Percentiles rank a stretch among this genome's conserved stretches.
phyloP scores from a whole-genome alignment of 139 green algal species.

The Chlorella sp. region DNA sequence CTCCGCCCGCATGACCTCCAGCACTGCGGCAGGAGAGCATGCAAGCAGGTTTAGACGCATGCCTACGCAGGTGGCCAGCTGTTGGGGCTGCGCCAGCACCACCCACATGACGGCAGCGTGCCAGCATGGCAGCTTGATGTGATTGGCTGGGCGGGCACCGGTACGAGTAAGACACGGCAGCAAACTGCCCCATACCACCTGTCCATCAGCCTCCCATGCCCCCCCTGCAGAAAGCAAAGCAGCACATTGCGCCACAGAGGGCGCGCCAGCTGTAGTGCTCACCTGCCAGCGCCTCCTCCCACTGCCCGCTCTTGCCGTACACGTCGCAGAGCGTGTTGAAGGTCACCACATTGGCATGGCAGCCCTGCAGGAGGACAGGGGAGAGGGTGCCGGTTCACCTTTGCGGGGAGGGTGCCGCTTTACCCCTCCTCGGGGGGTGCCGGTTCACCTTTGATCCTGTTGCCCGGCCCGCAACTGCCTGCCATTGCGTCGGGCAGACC shows the following conservation, averaged over 20 bases:
- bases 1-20: constrained; percentile 47
- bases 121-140: too few species aligned
- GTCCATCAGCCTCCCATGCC: neutral
- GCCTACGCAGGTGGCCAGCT: too few species aligned
- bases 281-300: constrained; percentile 55
- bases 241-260: neutral
- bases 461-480: too few species aligned
- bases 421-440: too few species aligned
- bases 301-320: constrained; percentile 80
- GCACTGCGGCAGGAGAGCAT: neutral
- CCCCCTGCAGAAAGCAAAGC: neutral
- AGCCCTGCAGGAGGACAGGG: constrained; percentile 33
- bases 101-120: too few species aligned
- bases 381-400: too few species aligned
- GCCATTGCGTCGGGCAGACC: too few species aligned
- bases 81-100: too few species aligned
- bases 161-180: too few species aligned
- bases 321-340: constrained; percentile 84
- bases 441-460: neutral
- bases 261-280: neutral
- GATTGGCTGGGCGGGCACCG: neutral
- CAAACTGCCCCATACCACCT: too few species aligned
- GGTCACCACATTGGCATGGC: constrained; percentile 60
- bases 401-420: too few species aligned
- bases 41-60: too few species aligned